Evolutionary conservation across 495 filamentous ascomycete genomes (phyloP).

Genomic region (Aspergillus ostianus): DNA sequence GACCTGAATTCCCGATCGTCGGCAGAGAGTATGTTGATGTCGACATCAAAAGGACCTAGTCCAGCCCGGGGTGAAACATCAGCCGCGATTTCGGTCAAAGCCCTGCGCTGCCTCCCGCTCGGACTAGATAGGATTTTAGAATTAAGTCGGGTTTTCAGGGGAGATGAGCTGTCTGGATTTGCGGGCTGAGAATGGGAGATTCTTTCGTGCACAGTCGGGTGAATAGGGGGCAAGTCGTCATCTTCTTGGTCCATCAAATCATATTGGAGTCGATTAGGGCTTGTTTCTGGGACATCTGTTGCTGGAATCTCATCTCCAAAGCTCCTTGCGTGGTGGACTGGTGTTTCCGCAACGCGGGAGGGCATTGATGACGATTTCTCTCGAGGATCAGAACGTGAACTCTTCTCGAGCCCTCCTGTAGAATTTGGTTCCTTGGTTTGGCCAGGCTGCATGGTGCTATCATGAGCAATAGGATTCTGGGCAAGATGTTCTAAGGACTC

Average conservation of each 20-base stretch:
- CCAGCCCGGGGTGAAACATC: slow-evolving; percentile 42
- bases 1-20: slow-evolving; percentile 45
- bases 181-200: slow-evolving; percentile 25
- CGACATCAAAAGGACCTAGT: slow-evolving; percentile 35
- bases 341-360: slow-evolving; percentile 43
- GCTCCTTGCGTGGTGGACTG: slow-evolving; percentile 29
- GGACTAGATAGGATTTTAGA: slow-evolving; percentile 40
- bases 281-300: slow-evolving; percentile 44
- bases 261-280: slow-evolving; percentile 33
- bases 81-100: slow-evolving; percentile 46
- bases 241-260: slow-evolving; percentile 37
- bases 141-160: slow-evolving; percentile 28
- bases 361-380: slow-evolving; percentile 43
- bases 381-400: slow-evolving; percentile 9
- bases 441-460: slow-evolving; percentile 16
- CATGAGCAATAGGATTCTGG: slow-evolving; percentile 15
- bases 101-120: slow-evolving; percentile 42
- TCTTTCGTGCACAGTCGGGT: slow-evolving; percentile 20
- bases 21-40: slow-evolving; percentile 40
- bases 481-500: slow-evolving; percentile 8
- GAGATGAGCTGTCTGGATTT: slow-evolving; percentile 28
- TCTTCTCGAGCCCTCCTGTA: slow-evolving; percentile 4
- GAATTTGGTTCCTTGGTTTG: slow-evolving; percentile 9
- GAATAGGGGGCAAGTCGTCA: slow-evolving; percentile 43
- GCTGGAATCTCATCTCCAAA: slow-evolving; percentile 30